Evolutionary conservation across 306 rosid species (phyloP), one percentile per base, ranked within the genome.

Genomic region (Casuarina cunninghamiana): DNA sequence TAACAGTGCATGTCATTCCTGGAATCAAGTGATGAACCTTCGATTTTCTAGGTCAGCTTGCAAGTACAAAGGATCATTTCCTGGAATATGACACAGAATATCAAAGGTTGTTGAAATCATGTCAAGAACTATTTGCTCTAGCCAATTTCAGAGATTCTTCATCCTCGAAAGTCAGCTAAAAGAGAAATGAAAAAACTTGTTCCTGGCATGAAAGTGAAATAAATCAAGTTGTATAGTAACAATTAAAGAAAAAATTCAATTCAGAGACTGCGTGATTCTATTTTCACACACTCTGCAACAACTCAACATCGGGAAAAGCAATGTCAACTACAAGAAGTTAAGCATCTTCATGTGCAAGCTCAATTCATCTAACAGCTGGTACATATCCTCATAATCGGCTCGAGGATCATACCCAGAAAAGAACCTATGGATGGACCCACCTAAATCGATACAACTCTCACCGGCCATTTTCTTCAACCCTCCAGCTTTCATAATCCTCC

Each of bases 401-500:
- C 65, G 72, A 78, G 83, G 69, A 79, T 88, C 88, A 87, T 77
- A 87, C 65, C 98, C 96, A 2, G 93, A 92, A 11, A 88, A 84
- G 84, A 94, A 94, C 53, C 79, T 84, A 66, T 78, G 81, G 80
- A 89, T 57, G 13, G 87, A 87, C 9, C 96, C 97, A 32, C 91
- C 93, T 61, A 88, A 72, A 79, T 89, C 97, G 42, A 92, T 72
- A 71, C 90, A 83, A 74, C 98, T 92, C 88, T 89, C 95, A 75
- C 97, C 97, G 0, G 97, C 96, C 83, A 81, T 80, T 87, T 92
- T 95, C 87, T 86, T 95, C 83, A 92, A 70, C 37, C 96, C 79
- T 74, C 86, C 83, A 50, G 86, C 90, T 84, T 84, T 85, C 93
- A 92, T 92, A 46, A 76, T 77, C 83, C 81, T 89, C 77, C 98